These are phyloP conservation scores for Paradendryphiella salina DNA, from an alignment of 2,329 filamentous ascomycete species.

Conservation along the genomic window DNA sequence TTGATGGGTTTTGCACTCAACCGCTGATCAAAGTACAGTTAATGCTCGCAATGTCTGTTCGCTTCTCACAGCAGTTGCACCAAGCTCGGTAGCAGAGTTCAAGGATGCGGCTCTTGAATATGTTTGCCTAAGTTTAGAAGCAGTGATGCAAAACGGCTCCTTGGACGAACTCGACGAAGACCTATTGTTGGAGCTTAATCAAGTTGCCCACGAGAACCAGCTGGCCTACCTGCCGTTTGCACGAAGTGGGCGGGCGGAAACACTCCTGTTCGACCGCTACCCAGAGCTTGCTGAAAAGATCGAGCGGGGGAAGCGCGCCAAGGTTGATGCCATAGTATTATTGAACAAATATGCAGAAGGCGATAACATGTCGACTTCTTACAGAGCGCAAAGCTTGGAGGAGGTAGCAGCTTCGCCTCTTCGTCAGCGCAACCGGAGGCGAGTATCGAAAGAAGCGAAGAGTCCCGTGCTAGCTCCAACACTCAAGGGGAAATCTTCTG, in stretches of 20 bases:
- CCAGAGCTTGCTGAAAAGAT: slow-evolving; percentile 67
- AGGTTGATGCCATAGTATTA: slow-evolving; percentile 76
- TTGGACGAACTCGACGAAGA: slow-evolving; percentile 85
- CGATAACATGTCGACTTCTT: slow-evolving; percentile 66
- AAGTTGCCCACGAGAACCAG: slow-evolving; percentile 80
- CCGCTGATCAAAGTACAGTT: slow-evolving; percentile 26
- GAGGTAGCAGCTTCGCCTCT: slow-evolving; percentile 58
- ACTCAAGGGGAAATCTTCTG: slow-evolving; percentile 69
- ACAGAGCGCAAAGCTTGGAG: slow-evolving; percentile 67
- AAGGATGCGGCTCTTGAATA: slow-evolving; percentile 89
- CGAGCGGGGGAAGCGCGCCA: slow-evolving; percentile 67
- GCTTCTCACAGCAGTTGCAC: slow-evolving; percentile 82
- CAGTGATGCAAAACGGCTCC: slow-evolving; percentile 86
- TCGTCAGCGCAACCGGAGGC: slow-evolving; percentile 49
- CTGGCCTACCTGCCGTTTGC: slow-evolving; percentile 74
- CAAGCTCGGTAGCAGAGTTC: slow-evolving; percentile 80
- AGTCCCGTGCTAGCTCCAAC: slow-evolving; percentile 67
- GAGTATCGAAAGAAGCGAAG: slow-evolving; percentile 53
- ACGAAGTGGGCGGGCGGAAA: slow-evolving; percentile 72
- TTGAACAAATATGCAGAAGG: slow-evolving; percentile 66
- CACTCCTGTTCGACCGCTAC: slow-evolving; percentile 65
- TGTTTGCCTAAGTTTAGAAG: slow-evolving; percentile 86
- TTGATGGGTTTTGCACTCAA: slow-evolving; percentile 19
- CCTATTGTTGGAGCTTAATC: slow-evolving; percentile 77
- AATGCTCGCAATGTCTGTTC: slow-evolving; percentile 75